Conservation (phyloP, 257 asterid species). For the Anisodus tanguticus region DNA sequence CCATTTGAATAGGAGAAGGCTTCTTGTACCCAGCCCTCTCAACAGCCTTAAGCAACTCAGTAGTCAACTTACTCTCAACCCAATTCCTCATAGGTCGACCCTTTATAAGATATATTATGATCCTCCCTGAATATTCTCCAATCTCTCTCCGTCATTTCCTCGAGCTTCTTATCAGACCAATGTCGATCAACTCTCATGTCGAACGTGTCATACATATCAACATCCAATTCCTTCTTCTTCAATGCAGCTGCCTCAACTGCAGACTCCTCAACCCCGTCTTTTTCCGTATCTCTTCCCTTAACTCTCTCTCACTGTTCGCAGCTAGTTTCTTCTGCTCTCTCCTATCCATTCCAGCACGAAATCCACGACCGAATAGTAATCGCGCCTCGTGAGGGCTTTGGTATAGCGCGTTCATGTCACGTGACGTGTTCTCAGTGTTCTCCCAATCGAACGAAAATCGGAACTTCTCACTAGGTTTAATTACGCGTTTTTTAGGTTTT, state of each 20-base stretch:
- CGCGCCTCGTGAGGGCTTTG: conserved; percentile 62
- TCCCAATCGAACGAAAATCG: conserved; percentile 66
- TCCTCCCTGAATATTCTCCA: conserved; percentile 30
- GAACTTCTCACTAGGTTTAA: conserved; percentile 46
- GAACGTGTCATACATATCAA: conserved; percentile 53
- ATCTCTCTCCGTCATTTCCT: conserved; percentile 29
- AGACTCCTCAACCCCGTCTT: conserved; percentile 56
- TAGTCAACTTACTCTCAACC: conserved; percentile 52
- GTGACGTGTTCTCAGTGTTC: conserved; percentile 66
- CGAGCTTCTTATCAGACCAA: conserved; percentile 55
- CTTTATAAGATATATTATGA: conserved; percentile 47
- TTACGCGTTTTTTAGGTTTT: conserved; percentile 60
- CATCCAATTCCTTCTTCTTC: conserved; percentile 65
- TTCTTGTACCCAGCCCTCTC: conserved; percentile 58
- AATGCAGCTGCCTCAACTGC: conserved; percentile 59
- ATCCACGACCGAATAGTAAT: conserved; percentile 58
- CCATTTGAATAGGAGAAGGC: conserved; percentile 61
- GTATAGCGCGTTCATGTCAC: conserved; percentile 57
- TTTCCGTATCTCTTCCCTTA: conserved; percentile 50
- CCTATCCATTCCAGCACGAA: conserved; percentile 61
- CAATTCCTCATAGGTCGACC: conserved; percentile 71
- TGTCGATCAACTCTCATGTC: conserved; percentile 65
- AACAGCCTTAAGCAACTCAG: conserved; percentile 56
- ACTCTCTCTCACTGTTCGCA: conserved; percentile 54
- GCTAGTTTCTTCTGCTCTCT: conserved; percentile 66